Percentiles rank a stretch among this genome's conserved stretches.
These are phyloP conservation scores for Leccinum olivaceopallidum DNA, from an alignment of 768 basidiomycete species.

Conservation along the genomic window DNA sequence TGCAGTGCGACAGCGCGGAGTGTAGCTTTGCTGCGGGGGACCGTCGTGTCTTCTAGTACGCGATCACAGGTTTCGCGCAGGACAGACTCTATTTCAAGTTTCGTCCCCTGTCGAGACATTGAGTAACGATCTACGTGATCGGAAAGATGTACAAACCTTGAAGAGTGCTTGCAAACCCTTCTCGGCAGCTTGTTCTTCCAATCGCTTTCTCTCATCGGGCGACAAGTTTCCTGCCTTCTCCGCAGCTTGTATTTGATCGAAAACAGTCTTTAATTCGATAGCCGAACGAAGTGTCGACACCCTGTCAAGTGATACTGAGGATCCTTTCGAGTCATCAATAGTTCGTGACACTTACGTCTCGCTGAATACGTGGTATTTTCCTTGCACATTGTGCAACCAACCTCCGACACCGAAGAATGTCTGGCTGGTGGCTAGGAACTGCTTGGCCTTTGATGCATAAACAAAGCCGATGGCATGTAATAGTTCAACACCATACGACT, in stretches of 20 bases:
- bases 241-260: slow-evolving; percentile 89
- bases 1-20: slow-evolving; percentile 81
- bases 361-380: slow-evolving; percentile 91
- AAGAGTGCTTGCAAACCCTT: slow-evolving; percentile 90
- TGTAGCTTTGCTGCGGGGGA: slow-evolving; percentile 57
- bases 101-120: slow-evolving; percentile 61
- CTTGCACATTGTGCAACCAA: slow-evolving; percentile 91
- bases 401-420: slow-evolving; percentile 81
- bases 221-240: slow-evolving; percentile 80
- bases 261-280: slow-evolving; percentile 85
- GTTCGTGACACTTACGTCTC: slow-evolving; percentile 67
- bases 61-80: slow-evolving; percentile 87
- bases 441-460: slow-evolving; percentile 80
- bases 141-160: slow-evolving; percentile 53
- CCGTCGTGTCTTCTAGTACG: slow-evolving; percentile 58
- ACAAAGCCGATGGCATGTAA: slow-evolving; percentile 86
- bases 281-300: slow-evolving; percentile 86
- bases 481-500: slow-evolving; percentile 86
- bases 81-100: slow-evolving; percentile 89
- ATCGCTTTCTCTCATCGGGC: slow-evolving; percentile 74
- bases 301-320: slow-evolving; percentile 37
- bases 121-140: background rate
- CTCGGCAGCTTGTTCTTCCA: slow-evolving; percentile 93
- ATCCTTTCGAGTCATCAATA: background rate
- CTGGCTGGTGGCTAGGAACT: slow-evolving; percentile 73